These are phyloP conservation scores for Termitomyces sp. DNA, from an alignment of 768 basidiomycete genomes.

Conservation along the genomic window DNA sequence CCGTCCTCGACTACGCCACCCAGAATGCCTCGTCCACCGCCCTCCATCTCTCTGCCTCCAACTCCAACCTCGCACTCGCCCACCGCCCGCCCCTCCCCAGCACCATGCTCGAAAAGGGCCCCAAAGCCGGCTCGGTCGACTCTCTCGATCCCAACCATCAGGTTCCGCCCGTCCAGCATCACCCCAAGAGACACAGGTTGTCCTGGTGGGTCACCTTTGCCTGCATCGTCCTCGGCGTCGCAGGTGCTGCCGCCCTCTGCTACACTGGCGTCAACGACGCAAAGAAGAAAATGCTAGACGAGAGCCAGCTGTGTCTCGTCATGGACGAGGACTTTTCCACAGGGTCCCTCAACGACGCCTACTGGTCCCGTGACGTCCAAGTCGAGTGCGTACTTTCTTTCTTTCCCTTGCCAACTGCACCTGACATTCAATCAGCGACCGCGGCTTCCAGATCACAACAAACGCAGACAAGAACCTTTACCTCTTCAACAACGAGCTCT, in stretches of 20 bases:
- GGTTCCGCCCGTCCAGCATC: not conserved
- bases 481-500: constrained; percentile 62
- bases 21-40: constrained; percentile 19
- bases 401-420: not conserved
- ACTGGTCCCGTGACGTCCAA: constrained; percentile 67
- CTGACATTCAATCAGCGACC: constrained; percentile 34
- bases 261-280: constrained; percentile 48
- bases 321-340: constrained; percentile 64
- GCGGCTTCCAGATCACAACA: constrained; percentile 80
- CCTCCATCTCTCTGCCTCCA: constrained; percentile 20
- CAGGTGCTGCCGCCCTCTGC: constrained; percentile 45
- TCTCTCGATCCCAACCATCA: not conserved
- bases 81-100: constrained; percentile 44
- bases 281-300: constrained; percentile 27
- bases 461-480: constrained; percentile 55
- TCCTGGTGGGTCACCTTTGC: constrained; percentile 46
- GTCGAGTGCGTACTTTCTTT: constrained; percentile 42
- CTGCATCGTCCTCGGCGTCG: constrained; percentile 49
- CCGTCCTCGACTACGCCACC: constrained; percentile 16
- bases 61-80: constrained; percentile 23
- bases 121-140: not conserved
- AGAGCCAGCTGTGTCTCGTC: constrained; percentile 51
- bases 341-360: constrained; percentile 36
- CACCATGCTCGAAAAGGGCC: constrained; percentile 39
- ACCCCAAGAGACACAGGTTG: constrained; percentile 12